Evolutionary conservation across 768 basidiomycete species (phyloP).

Genomic region (Pluteus cervinus): DNA sequence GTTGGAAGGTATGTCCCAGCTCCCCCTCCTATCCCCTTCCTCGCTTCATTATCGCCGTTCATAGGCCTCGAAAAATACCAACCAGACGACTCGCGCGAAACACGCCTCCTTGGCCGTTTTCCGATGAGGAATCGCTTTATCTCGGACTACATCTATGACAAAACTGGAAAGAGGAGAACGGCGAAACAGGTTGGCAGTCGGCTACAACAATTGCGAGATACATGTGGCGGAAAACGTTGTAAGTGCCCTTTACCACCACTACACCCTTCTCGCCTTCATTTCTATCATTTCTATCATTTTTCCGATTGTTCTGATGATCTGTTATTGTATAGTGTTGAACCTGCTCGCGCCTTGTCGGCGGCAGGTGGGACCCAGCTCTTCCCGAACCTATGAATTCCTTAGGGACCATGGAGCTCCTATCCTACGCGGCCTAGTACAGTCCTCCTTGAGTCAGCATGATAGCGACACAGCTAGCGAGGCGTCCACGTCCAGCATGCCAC

Average conservation of each 20-base stretch:
- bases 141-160: conserved; percentile 66
- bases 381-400: too few relatives aligned
- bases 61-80: conserved; percentile 66
- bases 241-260: too few relatives aligned
- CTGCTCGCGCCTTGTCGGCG: conserved; percentile 35
- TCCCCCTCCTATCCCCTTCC: not conserved
- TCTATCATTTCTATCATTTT: conserved; percentile 2
- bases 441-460: too few relatives aligned
- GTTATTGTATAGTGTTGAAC: conserved; percentile 33
- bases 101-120: conserved; percentile 66
- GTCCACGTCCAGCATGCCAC: conserved; percentile 27
- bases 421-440: conserved; percentile 8
- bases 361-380: conserved; percentile 18
- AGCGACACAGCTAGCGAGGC: conserved; percentile 33
- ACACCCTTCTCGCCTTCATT: conserved; percentile 4
- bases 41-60: conserved; percentile 5
- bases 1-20: conserved; percentile 54
- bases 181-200: conserved; percentile 80
- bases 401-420: conserved; percentile 15
- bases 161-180: conserved; percentile 64
- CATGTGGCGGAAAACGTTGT: conserved; percentile 67
- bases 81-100: conserved; percentile 69
- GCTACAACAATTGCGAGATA: conserved; percentile 72
- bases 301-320: conserved; percentile 7
- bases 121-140: conserved; percentile 79